These are phyloP conservation scores for Amanita muscaria DNA, from an alignment of 768 basidiomycete species.

Conservation along the genomic window DNA sequence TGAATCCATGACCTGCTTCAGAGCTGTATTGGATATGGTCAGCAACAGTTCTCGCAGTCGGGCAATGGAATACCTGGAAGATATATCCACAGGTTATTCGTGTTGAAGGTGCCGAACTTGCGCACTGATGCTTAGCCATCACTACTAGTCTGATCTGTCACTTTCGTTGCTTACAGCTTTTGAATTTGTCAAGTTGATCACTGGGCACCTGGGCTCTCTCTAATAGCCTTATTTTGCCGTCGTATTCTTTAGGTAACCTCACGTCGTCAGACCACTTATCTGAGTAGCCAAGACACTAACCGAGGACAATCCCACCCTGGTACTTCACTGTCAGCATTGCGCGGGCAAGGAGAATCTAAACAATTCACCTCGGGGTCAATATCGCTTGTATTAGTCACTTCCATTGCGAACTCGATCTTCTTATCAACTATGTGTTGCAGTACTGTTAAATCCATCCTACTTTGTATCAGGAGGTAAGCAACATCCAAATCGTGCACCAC, in stretches of 20 bases:
- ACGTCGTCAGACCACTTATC: slow-evolving; percentile 1
- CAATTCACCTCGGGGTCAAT: slow-evolving; percentile 41
- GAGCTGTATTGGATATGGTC: slow-evolving; percentile 26
- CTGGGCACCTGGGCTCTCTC: slow-evolving; percentile 79
- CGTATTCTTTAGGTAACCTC: slow-evolving; percentile 39
- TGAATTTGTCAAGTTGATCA: slow-evolving; percentile 80
- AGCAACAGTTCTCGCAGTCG: background rate
- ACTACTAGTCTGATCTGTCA: background rate
- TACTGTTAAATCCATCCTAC: slow-evolving; percentile 67
- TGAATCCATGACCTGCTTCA: slow-evolving; percentile 67
- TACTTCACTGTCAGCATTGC: background rate
- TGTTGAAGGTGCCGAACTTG: slow-evolving; percentile 79
- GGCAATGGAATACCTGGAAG: background rate
- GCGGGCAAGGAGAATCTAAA: slow-evolving; percentile 28
- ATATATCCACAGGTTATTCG: slow-evolving; percentile 57
- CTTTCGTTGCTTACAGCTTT: slow-evolving; percentile 36
- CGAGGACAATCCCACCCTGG: slow-evolving; percentile 67
- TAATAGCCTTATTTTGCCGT: slow-evolving; percentile 65
- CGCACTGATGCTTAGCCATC: slow-evolving; percentile 29
- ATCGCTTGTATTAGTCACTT: slow-evolving; percentile 89
- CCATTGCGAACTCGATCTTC: slow-evolving; percentile 75
- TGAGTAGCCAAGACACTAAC: slow-evolving; percentile 8
- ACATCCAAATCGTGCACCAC: slow-evolving; percentile 40
- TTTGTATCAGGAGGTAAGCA: slow-evolving; percentile 9
- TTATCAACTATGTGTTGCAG: slow-evolving; percentile 72